Conservation (phyloP, 163 green algal species). For the Trebouxiophyceae sp. region DNA sequence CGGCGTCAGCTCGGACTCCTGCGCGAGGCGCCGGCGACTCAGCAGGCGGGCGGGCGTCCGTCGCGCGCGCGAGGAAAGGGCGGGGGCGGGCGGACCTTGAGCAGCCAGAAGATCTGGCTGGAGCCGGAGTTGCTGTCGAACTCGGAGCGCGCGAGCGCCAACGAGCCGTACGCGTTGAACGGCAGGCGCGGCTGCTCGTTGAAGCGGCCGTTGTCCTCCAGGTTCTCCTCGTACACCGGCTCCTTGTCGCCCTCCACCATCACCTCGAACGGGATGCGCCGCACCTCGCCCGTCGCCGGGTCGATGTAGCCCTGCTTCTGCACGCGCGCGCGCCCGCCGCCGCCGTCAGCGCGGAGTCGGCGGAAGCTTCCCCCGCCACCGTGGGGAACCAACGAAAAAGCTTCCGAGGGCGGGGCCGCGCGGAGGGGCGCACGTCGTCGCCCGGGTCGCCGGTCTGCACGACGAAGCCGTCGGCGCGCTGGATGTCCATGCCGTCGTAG, state of each 20-base stretch:
- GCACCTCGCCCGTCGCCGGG: conserved; percentile 63
- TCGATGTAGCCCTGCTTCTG: conserved; percentile 76
- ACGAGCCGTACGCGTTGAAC: conserved; percentile 98
- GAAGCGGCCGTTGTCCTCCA: conserved; percentile 85
- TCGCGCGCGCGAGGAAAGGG: too few species aligned
- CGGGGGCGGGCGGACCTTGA: conserved; percentile 47
- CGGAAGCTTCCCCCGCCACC: too few species aligned
- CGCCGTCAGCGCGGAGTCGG: too few species aligned
- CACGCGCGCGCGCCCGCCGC: too few species aligned
- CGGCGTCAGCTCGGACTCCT: conserved; percentile 95
- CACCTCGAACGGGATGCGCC: conserved; percentile 90
- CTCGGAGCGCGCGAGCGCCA: conserved; percentile 89
- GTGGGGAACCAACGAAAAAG: background rate
- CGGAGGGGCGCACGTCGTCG: background rate
- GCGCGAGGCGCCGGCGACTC: conserved; percentile 1
- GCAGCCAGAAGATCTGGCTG: conserved; percentile 90
- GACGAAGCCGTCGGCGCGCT: conserved; percentile 93
- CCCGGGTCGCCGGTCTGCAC: conserved; percentile 94
- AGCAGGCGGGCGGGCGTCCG: background rate
- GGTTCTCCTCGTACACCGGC: conserved; percentile 90
- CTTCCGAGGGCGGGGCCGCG: background rate
- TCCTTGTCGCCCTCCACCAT: conserved; percentile 79
- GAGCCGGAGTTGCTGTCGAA: conserved; percentile 93
- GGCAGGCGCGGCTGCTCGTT: conserved; percentile 83
- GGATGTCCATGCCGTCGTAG: conserved; percentile 92